phyloP scores from a whole-genome alignment of 148 eudicot species.

The Rhododendron mucronatum region DNA sequence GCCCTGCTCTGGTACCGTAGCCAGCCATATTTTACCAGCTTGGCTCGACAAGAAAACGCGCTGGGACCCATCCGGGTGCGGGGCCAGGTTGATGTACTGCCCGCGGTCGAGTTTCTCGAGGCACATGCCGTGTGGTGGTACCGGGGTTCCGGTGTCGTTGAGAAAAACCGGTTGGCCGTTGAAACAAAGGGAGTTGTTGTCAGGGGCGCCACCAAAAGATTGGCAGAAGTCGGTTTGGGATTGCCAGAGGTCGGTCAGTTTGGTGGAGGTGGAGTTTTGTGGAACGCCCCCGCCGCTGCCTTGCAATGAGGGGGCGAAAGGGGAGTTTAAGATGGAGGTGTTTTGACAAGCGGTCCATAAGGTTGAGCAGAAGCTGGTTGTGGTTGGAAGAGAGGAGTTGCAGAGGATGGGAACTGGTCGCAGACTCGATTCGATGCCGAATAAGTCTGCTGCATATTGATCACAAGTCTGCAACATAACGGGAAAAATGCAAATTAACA shows the following conservation, averaged over 20 bases:
- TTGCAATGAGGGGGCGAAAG: conserved; percentile 73
- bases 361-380: conserved; percentile 55
- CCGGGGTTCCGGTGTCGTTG: conserved; percentile 20
- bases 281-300: conserved; percentile 35
- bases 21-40: conserved; percentile 83
- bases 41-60: conserved; percentile 77
- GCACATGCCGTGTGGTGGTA: conserved; percentile 67
- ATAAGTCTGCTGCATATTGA: conserved; percentile 73
- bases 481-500: too few relatives aligned
- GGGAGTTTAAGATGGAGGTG: conserved; percentile 49
- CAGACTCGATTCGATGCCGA: conserved; percentile 33
- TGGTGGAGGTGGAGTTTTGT: conserved; percentile 49
- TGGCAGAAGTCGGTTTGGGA: conserved; percentile 66
- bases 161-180: conserved; percentile 52
- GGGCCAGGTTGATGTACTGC: conserved; percentile 69
- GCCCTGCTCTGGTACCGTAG: conserved; percentile 62
- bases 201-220: conserved; percentile 46
- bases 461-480: conserved; percentile 63
- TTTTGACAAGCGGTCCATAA: conserved; percentile 70
- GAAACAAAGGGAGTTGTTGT: conserved; percentile 49
- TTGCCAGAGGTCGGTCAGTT: conserved; percentile 70
- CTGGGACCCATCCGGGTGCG: conserved; percentile 89
- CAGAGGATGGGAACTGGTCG: conserved; percentile 71
- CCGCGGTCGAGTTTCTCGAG: conserved; percentile 69
- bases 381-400: conserved; percentile 49